Evolutionary conservation across 75 land plant species (phyloP).

Genomic region (Pinus taeda): DNA sequence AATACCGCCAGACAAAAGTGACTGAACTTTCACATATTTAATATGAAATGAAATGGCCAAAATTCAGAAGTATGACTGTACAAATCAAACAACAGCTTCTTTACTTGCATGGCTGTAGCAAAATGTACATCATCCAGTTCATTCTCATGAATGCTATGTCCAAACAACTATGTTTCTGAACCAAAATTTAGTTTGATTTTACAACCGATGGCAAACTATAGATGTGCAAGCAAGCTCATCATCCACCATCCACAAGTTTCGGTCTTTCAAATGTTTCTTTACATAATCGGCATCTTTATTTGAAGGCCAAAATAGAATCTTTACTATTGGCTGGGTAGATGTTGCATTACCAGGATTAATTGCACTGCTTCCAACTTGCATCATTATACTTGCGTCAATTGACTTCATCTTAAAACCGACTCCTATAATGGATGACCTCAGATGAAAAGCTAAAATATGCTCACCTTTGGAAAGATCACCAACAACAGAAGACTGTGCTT

Average conservation of each 20-base stretch:
- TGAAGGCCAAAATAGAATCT: conserved; percentile 35
- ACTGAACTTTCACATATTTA: too few relatives aligned
- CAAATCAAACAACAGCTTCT: too few relatives aligned
- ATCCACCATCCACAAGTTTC: conserved; percentile 63
- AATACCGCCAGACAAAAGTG: too few relatives aligned
- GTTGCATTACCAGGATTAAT: neutral
- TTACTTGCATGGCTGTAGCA: too few relatives aligned
- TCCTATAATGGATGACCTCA: neutral
- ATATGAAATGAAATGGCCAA: too few relatives aligned
- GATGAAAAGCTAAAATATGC: conserved; percentile 1
- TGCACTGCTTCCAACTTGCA: neutral
- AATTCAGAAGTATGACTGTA: too few relatives aligned
- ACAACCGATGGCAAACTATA: conserved; percentile 33
- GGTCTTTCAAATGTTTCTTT: conserved; percentile 20
- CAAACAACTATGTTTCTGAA: too few relatives aligned
- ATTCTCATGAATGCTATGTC: too few relatives aligned
- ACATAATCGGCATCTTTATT: conserved; percentile 9
- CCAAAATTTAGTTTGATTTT: too few relatives aligned
- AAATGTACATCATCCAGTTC: too few relatives aligned
- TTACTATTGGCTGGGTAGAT: neutral
- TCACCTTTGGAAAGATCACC: neutral
- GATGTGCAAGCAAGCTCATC: conserved; percentile 50
- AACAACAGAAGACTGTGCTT: conserved; percentile 16
- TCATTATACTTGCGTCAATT: conserved; percentile 11
- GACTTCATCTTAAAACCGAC: neutral